These are phyloP conservation scores for Kodamaea suecica DNA, from an alignment of 1,139 yeast species.

Conservation along the genomic window DNA sequence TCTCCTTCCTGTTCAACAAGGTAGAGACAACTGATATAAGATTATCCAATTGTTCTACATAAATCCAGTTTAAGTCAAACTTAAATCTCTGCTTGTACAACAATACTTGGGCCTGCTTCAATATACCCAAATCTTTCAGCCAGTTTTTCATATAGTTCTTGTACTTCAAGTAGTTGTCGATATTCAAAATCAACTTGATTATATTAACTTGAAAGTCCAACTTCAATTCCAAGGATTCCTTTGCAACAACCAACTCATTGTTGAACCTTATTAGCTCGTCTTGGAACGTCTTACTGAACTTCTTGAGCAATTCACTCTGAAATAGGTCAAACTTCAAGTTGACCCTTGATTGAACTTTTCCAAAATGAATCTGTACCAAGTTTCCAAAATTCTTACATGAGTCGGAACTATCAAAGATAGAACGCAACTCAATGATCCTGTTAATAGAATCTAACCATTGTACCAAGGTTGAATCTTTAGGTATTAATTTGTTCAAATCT, in stretches of 20 bases:
- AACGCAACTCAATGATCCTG: constrained; percentile 45
- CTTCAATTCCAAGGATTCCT: constrained; percentile 17
- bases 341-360: constrained; percentile 54
- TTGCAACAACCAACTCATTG: constrained; percentile 16
- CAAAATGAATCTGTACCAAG: constrained; percentile 40
- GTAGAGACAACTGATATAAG: constrained; percentile 46
- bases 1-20: constrained; percentile 36
- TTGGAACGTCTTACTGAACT: constrained; percentile 40
- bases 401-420: constrained; percentile 52
- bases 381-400: constrained; percentile 35
- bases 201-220: constrained; percentile 19
- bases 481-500: constrained; percentile 22
- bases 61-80: constrained; percentile 57
- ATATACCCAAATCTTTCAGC: constrained; percentile 23
- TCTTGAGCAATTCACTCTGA: constrained; percentile 46
- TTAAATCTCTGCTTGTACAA: constrained; percentile 46
- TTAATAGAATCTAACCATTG: constrained; percentile 49
- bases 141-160: constrained; percentile 22
- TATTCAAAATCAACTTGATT: constrained; percentile 16
- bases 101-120: constrained; percentile 42
- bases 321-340: constrained; percentile 56
- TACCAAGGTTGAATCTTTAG: constrained; percentile 27
- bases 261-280: constrained; percentile 15
- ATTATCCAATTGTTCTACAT: constrained; percentile 60
- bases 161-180: constrained; percentile 17